Base-by-base conservation (phyloP, 495 filamentous ascomycete species). In the Hyaloscypha hepaticicola region DNA sequence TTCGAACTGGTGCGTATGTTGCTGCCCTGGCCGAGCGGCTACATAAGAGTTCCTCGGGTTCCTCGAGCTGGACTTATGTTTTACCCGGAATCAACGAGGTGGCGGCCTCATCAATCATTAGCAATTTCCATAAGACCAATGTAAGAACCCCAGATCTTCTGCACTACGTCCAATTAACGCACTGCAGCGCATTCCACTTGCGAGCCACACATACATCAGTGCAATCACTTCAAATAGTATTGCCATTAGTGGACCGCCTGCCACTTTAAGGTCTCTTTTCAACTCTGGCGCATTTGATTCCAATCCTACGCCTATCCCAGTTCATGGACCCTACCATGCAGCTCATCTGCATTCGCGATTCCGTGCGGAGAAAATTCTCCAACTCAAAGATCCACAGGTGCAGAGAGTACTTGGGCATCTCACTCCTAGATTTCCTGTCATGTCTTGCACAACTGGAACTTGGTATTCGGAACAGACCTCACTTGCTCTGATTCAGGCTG, bases 311-410 rank as follows among this genome's bases (percentile, higher is more conserved):
- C 81, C 81, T n/a, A 84, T 90, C 50, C 86, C 90, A 0, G 85
- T 96, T 24, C 87, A 89, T 67, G 92, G 88, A 0, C 90, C 92
- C 1, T 96, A 92, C 69, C 92, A 96, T 76, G 90, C 92, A 14
- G 68, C 80, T 1, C 90, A 96, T 73, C 75, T 96, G 9, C 88
- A 91, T 74, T 78, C 78, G 6, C 63, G 77, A 19, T 77, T 78
- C 16, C 85, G 92, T 66, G 77, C 90, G 45, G 80, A 84, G 49
- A 81, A 81, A 58, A 85, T 93, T 51, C 69, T 92, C 27, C 67
- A 69, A 5, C 71, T 82, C 28, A 76, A 41, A 73, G 29, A 79
- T n/a, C 61, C 75, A 25, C 69, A 59, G 7, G 70, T 80, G 9
- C 61, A 63, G 7, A 72, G 72, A 12, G 75, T 76, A 16, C 76